Base-by-base conservation (phyloP, 2,329 filamentous ascomycete species). In the Cordyceps pruinosa region DNA sequence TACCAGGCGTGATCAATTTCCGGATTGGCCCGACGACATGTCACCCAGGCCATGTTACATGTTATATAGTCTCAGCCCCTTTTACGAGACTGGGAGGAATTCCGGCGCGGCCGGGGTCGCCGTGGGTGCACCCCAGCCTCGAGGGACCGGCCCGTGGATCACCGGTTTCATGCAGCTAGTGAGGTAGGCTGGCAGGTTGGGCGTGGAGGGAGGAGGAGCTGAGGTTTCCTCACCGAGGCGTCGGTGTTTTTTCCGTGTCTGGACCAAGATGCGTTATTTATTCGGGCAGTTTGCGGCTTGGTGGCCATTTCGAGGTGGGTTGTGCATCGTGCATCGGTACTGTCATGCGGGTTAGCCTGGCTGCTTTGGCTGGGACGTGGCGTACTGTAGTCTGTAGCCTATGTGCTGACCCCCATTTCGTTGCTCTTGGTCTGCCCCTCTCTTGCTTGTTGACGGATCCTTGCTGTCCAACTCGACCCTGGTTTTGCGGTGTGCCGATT, bases 121-220 rank as follows among this genome's bases (percentile, higher is more conserved):
- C 52, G 32, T 39, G 28, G 13, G 35, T 35, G 26, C 39, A 45
- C 50, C 39, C 49, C 50, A 44, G 15, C 25, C 39, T 44, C 19
- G 7, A 53, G 50, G 50, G 50, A 45, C 19, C 50, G 50, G 50
- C 28, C 50, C 50, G 50, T 21, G 50, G 15, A 45, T 45, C 39
- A 37, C 30, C 30, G 28, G 30, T 41, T 35, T 28, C 15, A 37
- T 35, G 51, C 32, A 37, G 42, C 30, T 41, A 39, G 35, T n/a
- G n/a, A n/a, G n/a, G n/a, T 10, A 49, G 25, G 13, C 49, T 7
- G 19, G 25, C 30, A 47, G 42, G 42, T 17, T 10, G n/a, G n/a
- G 34, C 23, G 41, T 39, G 17, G 41, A 45, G 30, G 39, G 19
- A 39, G 8, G 21, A 2, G 10, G 10, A 3, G 39, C 5, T 4